phyloP scores from a whole-genome alignment of 2,329 filamentous ascomycete genomes.

The Conoideocrella luteorostrata region DNA sequence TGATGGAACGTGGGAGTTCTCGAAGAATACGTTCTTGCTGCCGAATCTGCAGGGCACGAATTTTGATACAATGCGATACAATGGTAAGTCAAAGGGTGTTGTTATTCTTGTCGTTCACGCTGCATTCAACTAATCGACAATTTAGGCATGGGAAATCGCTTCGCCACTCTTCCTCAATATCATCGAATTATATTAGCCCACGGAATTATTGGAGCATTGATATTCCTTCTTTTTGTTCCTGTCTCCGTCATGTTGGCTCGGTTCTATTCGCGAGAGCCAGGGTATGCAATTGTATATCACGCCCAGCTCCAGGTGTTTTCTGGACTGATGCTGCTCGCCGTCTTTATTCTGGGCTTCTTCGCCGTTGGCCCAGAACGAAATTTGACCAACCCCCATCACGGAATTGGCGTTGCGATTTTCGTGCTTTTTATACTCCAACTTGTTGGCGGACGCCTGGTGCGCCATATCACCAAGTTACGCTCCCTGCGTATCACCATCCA shows the following conservation, averaged over 20 bases:
- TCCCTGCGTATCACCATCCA: conserved; percentile 62
- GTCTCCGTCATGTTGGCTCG: conserved; percentile 66
- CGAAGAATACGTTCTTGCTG: conserved; percentile 69
- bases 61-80: conserved; percentile 77
- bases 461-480: conserved; percentile 41
- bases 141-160: conserved; percentile 78
- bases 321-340: conserved; percentile 59
- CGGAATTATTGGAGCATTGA: conserved; percentile 63
- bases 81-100: conserved; percentile 49
- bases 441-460: conserved; percentile 60
- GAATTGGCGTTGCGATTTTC: conserved; percentile 75
- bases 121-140: not conserved
- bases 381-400: conserved; percentile 77
- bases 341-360: conserved; percentile 70
- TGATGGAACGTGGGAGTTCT: conserved; percentile 78
- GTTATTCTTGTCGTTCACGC: no score
- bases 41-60: conserved; percentile 72
- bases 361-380: conserved; percentile 68
- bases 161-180: conserved; percentile 62
- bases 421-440: conserved; percentile 65
- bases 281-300: conserved; percentile 60
- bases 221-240: conserved; percentile 69
- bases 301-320: conserved; percentile 68
- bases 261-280: conserved; percentile 59
- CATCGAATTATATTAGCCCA: conserved; percentile 65